phyloP scores from a whole-genome alignment of 768 basidiomycete genomes.

The Leccinum disarticulatum region DNA sequence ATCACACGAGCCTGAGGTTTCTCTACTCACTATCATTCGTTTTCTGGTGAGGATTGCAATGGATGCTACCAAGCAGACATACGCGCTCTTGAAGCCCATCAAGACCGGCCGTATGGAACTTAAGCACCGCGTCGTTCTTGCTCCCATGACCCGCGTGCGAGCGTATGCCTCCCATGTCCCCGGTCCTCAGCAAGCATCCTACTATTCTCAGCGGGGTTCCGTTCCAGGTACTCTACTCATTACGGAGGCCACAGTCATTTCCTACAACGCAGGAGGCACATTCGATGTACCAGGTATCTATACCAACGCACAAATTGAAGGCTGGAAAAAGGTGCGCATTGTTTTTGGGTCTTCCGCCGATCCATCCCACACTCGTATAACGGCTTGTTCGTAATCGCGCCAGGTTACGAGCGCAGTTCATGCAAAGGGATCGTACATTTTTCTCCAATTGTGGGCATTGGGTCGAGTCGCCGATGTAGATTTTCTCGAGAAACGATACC shows the following conservation, averaged over 20 bases:
- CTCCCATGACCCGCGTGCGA: slow-evolving; percentile 51
- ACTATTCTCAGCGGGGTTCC: slow-evolving; percentile 49
- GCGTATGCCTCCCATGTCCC: slow-evolving; percentile 38
- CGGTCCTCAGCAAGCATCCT: slow-evolving; percentile 39
- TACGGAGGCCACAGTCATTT: slow-evolving; percentile 57
- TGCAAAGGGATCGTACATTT: slow-evolving; percentile 47
- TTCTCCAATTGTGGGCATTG: slow-evolving; percentile 53
- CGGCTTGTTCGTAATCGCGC: not conserved
- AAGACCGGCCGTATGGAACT: slow-evolving; percentile 42
- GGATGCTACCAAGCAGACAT: not conserved
- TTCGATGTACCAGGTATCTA: slow-evolving; percentile 61
- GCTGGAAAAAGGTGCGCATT: slow-evolving; percentile 46
- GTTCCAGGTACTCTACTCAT: slow-evolving; percentile 55
- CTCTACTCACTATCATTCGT: not conserved
- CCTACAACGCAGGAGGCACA: slow-evolving; percentile 47
- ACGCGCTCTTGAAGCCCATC: slow-evolving; percentile 46
- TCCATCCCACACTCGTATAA: not conserved
- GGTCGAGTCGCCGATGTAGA: slow-evolving; percentile 47
- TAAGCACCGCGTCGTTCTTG: slow-evolving; percentile 52
- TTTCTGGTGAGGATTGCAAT: not conserved
- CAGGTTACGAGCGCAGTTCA: slow-evolving; percentile 61
- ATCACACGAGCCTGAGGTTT: not conserved
- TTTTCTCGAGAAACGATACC: slow-evolving; percentile 29
- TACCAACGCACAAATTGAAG: slow-evolving; percentile 53
- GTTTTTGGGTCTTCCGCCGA: too few species aligned